Evolutionary conservation across 2,329 filamentous ascomycete species (phyloP), one percentile per base, ranked within the genome.

Genomic region (Curvularia hawaiiensis): DNA sequence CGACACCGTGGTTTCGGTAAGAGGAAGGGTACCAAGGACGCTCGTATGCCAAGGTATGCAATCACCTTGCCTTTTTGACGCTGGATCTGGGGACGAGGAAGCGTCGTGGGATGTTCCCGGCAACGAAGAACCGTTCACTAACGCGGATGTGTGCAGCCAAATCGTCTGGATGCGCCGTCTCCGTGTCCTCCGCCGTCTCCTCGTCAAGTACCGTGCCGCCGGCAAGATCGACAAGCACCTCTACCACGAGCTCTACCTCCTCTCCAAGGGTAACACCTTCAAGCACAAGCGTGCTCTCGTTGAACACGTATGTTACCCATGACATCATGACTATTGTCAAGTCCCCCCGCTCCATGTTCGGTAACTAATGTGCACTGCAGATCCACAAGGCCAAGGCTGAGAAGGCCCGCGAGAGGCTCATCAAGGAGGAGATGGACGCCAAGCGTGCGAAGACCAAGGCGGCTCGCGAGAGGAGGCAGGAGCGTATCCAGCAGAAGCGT

Each of bases 221-320:
- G 96, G 96, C 83, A 99, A 99, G 91, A 99, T 99, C 82, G 95
- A 99, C 87, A 99, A 99, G 90, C 95, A 99, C 88, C 92, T 99
- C 65, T 99, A 99, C 89, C 95, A 99, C 89, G 93, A 98, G 86
- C 92, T 99, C 74, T 99, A 99, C 89, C 95, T 97, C 84, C 86
- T 96, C 81, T 95, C 91, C 90, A 99, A 99, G 93, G 96, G 95
- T 96, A 99, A 99, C 90, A 94, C 95, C 82, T 99, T 99, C 91
- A 99, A 99, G 93, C 95, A 99, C 92, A 99, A 98, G 93, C 90
- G 95, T 84, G 95, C 93, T 79, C 90, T 99, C 77, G 92, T 99
- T 81, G 95, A 99, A 89, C 95, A 99, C 87, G 95, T 99, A 96
- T 79, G 95, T 92, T 55, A 56, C 57, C 62, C 61, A 74, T 75